Base-by-base conservation (phyloP, 2,329 filamentous ascomycete species). In the Kalaharituber pfeilii region DNA sequence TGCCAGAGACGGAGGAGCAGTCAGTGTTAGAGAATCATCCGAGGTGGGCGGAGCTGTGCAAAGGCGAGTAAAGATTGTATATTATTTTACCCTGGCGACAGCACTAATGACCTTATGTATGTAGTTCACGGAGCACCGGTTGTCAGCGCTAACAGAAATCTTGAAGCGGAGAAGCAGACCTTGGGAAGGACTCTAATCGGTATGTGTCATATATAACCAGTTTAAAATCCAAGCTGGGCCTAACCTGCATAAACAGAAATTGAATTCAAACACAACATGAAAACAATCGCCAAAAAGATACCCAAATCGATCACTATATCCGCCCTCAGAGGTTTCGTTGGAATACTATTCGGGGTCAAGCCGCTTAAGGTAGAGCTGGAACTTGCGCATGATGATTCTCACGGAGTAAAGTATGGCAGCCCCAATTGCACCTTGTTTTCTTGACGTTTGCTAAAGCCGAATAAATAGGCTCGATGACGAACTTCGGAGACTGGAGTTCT, bases 371-470 rank as follows among this genome's bases (percentile, higher is more conserved):
- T 89, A 57, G 75, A 73, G 39, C 67, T 96, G 50, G 70, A 91
- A 0, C 94, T 86, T 83, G 86, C 94, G 70, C 94, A 87, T 7
- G 85, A 86, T 20, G 88, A 95, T 67, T 86, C 83, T 79, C 86
- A 94, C 67, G 26, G 57, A 25, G 55, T 29, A 51, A 61, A 63
- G 39, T 50, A 52, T 50, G 53, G 67, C 11, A 47, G 15, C 22
- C 42, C 5, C 5, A 47, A 47, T 20, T 47, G 22, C 30, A 36
- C n/a, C 30, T n/a, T n/a, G 13, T 47, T 22, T 22, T 24, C 42
- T 47, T 28, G 61, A 62, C 26, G 53, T 55, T 22, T 55, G 44
- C 33, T 50, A 9, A 24, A 20, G 53, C 8, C 60, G 59, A 33
- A 86, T 94, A 67, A 80, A 87, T 28, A 82, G 88, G 67, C 73